These are phyloP conservation scores for Coniochaeta prunicola DNA, from an alignment of 2,329 filamentous ascomycete genomes.

Conservation along the genomic window DNA sequence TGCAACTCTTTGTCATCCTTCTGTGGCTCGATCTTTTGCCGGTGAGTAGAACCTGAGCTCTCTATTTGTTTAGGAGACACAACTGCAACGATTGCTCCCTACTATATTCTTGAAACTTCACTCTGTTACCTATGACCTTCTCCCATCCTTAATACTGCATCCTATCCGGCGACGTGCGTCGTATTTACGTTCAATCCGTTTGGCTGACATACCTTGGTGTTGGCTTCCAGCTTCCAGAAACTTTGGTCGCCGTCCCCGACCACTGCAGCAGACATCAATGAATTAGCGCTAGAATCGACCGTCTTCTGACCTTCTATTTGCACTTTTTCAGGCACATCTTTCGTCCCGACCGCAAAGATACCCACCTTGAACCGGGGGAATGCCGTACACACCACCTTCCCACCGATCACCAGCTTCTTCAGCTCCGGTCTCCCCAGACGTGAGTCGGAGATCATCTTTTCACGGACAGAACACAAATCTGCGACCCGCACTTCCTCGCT, in stretches of 20 bases:
- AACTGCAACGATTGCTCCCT: background rate
- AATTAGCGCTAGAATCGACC: background rate
- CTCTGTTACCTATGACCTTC: background rate
- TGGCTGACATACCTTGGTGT: background rate
- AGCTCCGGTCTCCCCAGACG: conserved; percentile 46
- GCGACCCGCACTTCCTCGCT: conserved; percentile 52
- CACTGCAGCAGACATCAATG: background rate
- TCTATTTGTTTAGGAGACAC: background rate
- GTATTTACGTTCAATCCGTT: background rate
- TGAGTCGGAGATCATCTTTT: conserved; percentile 52
- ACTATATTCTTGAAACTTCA: background rate
- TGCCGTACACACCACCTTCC: conserved; percentile 84
- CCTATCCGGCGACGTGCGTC: background rate
- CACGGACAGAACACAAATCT: conserved; percentile 27
- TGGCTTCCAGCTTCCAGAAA: background rate
- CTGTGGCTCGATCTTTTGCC: conserved; percentile 4
- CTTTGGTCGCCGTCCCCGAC: background rate
- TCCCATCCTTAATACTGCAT: background rate
- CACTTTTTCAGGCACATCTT: background rate
- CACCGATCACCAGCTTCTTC: conserved; percentile 56
- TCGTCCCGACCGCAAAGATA: background rate
- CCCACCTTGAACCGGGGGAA: conserved; percentile 33
- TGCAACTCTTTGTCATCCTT: conserved; percentile 15
- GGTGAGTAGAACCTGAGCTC: conserved; percentile 6
- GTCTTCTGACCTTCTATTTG: background rate